A percentile compares a stretch with the other conserved stretches of the same genome.
These are phyloP conservation scores for Xanthoconium purpureum DNA, from an alignment of 768 basidiomycete genomes.

Conservation along the genomic window DNA sequence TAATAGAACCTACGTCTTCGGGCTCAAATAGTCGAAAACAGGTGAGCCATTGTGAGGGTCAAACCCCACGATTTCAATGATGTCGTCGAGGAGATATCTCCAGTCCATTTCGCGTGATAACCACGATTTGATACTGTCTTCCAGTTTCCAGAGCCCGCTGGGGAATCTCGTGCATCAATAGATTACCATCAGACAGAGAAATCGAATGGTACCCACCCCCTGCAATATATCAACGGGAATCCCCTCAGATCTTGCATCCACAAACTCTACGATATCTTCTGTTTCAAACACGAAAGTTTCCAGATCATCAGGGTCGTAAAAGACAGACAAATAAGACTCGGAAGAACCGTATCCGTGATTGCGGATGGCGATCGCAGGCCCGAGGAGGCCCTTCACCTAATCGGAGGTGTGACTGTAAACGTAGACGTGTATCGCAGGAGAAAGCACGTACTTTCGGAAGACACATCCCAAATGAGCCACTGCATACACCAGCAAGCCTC, in stretches of 20 bases:
- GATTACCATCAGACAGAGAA: background rate
- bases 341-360: conserved; percentile 9
- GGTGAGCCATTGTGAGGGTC: conserved; percentile 6
- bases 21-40: conserved; percentile 7
- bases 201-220: background rate
- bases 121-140: conserved; percentile 1
- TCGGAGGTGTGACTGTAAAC: background rate
- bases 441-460: conserved; percentile 2
- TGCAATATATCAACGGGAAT: background rate
- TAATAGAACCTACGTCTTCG: conserved; percentile 4
- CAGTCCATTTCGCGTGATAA: conserved; percentile 17
- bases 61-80: conserved; percentile 15
- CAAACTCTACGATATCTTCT: conserved; percentile 8
- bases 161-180: background rate
- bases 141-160: conserved; percentile 13
- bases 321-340: background rate
- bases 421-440: background rate
- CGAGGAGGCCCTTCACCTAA: conserved; percentile 7
- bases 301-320: background rate
- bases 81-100: conserved; percentile 15
- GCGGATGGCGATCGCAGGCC: conserved; percentile 6
- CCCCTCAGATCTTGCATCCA: background rate
- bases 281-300: conserved; percentile 8
- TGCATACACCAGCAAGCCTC: conserved; percentile 5
- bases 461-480: conserved; percentile 11